phyloP scores from a whole-genome alignment of 2,329 filamentous ascomycete genomes.

The Chalara sp. region DNA sequence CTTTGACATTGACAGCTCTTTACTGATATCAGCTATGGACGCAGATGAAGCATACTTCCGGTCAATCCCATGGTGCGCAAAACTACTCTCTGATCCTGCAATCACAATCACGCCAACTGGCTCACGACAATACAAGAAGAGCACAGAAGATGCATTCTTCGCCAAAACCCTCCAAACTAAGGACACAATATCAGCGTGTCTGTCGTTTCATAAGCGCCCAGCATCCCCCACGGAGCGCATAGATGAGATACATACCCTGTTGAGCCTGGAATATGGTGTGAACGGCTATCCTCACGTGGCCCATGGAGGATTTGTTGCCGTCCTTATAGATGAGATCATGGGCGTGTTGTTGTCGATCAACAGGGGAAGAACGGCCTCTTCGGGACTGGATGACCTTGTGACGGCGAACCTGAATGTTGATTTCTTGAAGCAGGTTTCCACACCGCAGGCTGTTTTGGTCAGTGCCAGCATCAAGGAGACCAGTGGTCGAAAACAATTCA shows the following conservation, averaged over 20 bases:
- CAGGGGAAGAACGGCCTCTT: conserved; percentile 10
- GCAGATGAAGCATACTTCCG: conserved; percentile 19
- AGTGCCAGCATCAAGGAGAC: neutral
- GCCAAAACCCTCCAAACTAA: conserved; percentile 44
- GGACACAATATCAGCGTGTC: conserved; percentile 39
- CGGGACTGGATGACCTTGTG: neutral
- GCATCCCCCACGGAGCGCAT: conserved; percentile 2
- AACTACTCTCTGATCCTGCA: conserved; percentile 34
- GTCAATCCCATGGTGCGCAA: conserved; percentile 42
- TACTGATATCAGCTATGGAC: too few species aligned
- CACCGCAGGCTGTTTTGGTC: neutral
- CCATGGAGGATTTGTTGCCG: conserved; percentile 52
- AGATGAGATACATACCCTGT: conserved; percentile 10
- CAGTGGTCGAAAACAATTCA: too few species aligned
- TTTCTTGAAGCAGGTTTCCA: neutral
- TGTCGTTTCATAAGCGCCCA: conserved; percentile 36
- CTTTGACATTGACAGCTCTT: too few species aligned
- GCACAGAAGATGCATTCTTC: conserved; percentile 44
- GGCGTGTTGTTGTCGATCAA: conserved; percentile 38
- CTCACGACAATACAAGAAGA: conserved; percentile 31
- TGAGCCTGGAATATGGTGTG: conserved; percentile 41
- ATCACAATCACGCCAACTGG: conserved; percentile 33
- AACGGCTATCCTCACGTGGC: conserved; percentile 45
- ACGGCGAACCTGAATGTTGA: neutral
- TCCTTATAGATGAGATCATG: conserved; percentile 52